Percentiles rank a stretch among this genome's conserved stretches.
Conservation (phyloP, 495 filamentous ascomycete species). For the Talaromyces liani region DNA sequence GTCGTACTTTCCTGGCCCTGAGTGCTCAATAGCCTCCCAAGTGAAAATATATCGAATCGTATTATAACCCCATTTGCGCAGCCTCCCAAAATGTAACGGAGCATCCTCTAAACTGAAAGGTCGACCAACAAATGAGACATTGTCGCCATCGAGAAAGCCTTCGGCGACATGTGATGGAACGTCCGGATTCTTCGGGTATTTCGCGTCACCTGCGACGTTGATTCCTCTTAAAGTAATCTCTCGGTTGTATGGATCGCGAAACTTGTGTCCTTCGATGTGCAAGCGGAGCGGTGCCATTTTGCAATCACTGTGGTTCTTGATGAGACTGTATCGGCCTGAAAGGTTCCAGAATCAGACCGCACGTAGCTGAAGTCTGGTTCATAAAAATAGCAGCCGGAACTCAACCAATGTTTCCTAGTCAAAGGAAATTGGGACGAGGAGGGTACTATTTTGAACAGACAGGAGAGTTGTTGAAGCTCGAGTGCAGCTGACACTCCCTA, state of each 20-base stretch:
- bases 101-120: constrained; percentile 81
- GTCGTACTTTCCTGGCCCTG: constrained; percentile 89
- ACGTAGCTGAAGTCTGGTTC: not conserved
- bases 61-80: constrained; percentile 89
- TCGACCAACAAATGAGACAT: constrained; percentile 79
- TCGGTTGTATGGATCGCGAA: constrained; percentile 62
- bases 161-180: constrained; percentile 71
- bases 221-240: constrained; percentile 64
- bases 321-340: not conserved
- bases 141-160: constrained; percentile 87
- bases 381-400: not conserved
- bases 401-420: not conserved
- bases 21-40: constrained; percentile 97
- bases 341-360: not conserved
- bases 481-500: not conserved
- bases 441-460: not conserved
- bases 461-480: not conserved
- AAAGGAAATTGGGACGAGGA: not conserved
- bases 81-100: constrained; percentile 75
- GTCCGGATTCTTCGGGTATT: constrained; percentile 68
- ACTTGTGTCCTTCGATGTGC: constrained; percentile 72
- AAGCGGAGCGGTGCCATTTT: constrained; percentile 35
- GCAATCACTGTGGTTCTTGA: not conserved
- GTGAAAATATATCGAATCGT: constrained; percentile 94
- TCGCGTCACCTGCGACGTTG: constrained; percentile 62